Evolutionary conservation across 257 asterid species (phyloP), one percentile per base, ranked within the genome.

Genomic region (Fraxinus americana): DNA sequence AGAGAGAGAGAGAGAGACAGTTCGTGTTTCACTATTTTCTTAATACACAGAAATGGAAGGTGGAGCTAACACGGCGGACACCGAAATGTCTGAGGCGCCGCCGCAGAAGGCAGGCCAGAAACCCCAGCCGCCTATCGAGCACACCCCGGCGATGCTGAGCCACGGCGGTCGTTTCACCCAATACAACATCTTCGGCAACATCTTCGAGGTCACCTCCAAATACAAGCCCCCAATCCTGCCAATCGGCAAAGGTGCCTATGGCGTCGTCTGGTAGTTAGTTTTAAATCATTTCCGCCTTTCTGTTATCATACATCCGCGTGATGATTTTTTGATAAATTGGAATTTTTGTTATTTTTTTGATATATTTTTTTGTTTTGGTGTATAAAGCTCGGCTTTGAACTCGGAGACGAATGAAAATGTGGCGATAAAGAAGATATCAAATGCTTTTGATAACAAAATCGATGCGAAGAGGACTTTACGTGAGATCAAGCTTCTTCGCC

Each of bases 391-490:
- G 61, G 77, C 84, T 43, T 70, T 80, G 80, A 80, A 80, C 54
- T 80, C 77, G 73, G 84, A 80, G 68, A 80, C 84, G 16, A 80
- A 70, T 48, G 84, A 80, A 68, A 35, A 80, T 11, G 80, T 80
- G 25, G 84, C 84, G 25, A 71, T 80, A 50, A 80, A 80, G 84
- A 80, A 80, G 70, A 80, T 80, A 9, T 45, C 80, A 17, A 75
- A 70, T 38, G 77, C 84, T 30, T 80, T 80, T 50, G 77, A 80
- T 75, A 80, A 61, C 73, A 75, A 34, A 50, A 75, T 80, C 67
- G 84, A 75, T 79, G 70, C 82, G n/a, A 79, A 79, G 78, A 79
- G 82, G 78, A 79, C 82, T 73, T n/a, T 79, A 73, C 79, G 84
- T 69, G 84, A 80, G 70, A 80, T 80, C 74, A 80, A 80, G 77